phyloP scores from a whole-genome alignment of 768 basidiomycete species.

The Jaapia argillacea region DNA sequence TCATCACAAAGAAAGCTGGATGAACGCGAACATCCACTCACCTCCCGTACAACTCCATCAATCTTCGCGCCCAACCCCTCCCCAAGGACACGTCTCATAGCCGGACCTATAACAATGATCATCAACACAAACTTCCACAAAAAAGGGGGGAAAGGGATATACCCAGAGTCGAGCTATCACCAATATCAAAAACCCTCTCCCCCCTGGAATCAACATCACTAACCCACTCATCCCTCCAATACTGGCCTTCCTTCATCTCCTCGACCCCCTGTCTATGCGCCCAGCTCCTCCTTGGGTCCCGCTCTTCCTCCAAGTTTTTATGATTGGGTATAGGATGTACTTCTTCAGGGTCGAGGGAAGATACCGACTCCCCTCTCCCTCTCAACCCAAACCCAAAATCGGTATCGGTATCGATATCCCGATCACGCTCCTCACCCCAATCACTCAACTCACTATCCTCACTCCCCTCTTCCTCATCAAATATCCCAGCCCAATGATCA shows the following conservation, averaged over 20 bases:
- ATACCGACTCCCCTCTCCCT: background rate
- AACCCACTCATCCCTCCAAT: conserved; percentile 65
- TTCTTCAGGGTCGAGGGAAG: background rate
- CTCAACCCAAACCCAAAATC: too few relatives aligned
- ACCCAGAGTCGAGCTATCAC: conserved; percentile 70
- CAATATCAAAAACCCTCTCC: conserved; percentile 43
- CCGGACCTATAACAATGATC: background rate
- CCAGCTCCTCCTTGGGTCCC: conserved; percentile 11
- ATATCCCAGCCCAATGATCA: conserved; percentile 77
- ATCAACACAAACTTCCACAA: too few relatives aligned
- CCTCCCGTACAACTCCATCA: background rate
- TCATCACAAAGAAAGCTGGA: background rate
- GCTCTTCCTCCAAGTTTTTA: background rate
- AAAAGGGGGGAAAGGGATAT: conserved; percentile 10
- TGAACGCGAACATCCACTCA: background rate
- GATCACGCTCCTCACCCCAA: background rate
- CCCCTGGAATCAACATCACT: conserved; percentile 35
- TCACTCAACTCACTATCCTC: background rate
- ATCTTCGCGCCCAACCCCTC: background rate
- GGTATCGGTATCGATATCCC: too few relatives aligned
- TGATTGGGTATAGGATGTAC: too few relatives aligned
- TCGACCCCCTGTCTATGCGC: conserved; percentile 50
- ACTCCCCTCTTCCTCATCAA: conserved; percentile 19
- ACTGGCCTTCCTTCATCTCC: conserved; percentile 50
- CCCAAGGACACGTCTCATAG: background rate